These are phyloP conservation scores for Saccharomycopsis javanensis DNA, from an alignment of 805 yeast genomes.

Conservation along the genomic window DNA sequence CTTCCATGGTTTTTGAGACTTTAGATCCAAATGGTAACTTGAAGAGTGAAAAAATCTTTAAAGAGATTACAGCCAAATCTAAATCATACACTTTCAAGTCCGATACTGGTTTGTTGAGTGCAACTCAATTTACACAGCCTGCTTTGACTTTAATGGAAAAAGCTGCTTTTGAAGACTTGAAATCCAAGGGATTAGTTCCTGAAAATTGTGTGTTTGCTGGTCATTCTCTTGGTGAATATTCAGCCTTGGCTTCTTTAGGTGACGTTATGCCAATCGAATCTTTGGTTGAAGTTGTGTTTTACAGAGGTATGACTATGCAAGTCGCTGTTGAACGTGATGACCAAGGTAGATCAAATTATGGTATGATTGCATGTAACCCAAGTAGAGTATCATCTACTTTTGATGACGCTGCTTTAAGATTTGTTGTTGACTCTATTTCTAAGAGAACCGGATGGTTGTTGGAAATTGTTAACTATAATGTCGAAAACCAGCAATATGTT, in stretches of 20 bases:
- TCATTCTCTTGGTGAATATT: constrained; percentile 98
- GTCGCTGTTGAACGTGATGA: constrained; percentile 98
- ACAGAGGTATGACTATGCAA: constrained; percentile 99
- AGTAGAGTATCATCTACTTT: constrained; percentile 82
- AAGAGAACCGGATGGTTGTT: constrained; percentile 83
- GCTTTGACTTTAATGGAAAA: constrained; percentile 99
- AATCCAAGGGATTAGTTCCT: constrained; percentile 90
- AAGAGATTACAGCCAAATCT: constrained; percentile 73
- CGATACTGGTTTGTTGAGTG: constrained; percentile 90
- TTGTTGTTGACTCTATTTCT: constrained; percentile 84
- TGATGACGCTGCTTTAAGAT: constrained; percentile 86
- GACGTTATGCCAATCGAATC: constrained; percentile 99
- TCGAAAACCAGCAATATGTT: constrained; percentile 96
- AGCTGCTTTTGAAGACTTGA: constrained; percentile 97
- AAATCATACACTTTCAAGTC: constrained; percentile 82
- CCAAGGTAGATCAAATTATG: constrained; percentile 92
- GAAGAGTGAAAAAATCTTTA: constrained; percentile 90
- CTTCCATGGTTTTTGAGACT: constrained; percentile 96
- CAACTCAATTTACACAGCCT: constrained; percentile 99
- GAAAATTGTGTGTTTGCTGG: constrained; percentile 94
- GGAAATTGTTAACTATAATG: constrained; percentile 97
- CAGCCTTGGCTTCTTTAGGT: constrained; percentile 93
- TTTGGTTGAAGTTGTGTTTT: constrained; percentile 93
- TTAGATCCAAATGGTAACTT: constrained; percentile 74
- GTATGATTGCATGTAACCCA: constrained; percentile 99